phyloP scores from a whole-genome alignment of 1,284 basidiomycete genomes.

The Vanrija humicola region DNA sequence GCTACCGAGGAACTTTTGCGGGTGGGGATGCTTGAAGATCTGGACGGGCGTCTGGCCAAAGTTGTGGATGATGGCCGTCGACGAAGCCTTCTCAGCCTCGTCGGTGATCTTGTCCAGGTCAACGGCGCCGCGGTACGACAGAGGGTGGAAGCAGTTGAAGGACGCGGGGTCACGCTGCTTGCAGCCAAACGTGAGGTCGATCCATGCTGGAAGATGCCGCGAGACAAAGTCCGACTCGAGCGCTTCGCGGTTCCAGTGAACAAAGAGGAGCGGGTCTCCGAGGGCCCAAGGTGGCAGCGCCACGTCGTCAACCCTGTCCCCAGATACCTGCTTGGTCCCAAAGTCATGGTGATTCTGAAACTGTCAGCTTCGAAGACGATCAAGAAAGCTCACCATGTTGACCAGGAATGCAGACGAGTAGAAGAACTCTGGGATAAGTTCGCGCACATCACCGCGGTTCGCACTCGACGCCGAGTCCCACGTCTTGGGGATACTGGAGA shows the following conservation, averaged over 20 bases:
- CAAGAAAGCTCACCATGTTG: conserved; percentile 58
- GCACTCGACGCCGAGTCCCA: conserved; percentile 83
- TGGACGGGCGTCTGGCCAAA: conserved; percentile 87
- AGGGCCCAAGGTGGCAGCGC: conserved; percentile 89
- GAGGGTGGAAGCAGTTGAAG: conserved; percentile 85
- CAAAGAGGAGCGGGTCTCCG: conserved; percentile 76
- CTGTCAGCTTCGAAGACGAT: conserved; percentile 53
- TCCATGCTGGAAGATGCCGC: conserved; percentile 81
- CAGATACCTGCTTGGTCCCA: conserved; percentile 73
- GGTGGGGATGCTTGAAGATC: conserved; percentile 81
- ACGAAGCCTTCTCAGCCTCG: conserved; percentile 81
- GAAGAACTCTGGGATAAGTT: conserved; percentile 91
- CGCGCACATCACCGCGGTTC: conserved; percentile 86
- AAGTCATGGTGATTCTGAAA: conserved; percentile 67
- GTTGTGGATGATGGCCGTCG: conserved; percentile 92
- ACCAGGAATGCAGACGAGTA: conserved; percentile 52
- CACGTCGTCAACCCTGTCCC: conserved; percentile 80
- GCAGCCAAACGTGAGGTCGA: conserved; percentile 77
- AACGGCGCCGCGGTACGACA: conserved; percentile 90
- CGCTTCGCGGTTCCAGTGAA: conserved; percentile 75
- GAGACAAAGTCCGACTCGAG: conserved; percentile 88
- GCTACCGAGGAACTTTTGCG: conserved; percentile 63
- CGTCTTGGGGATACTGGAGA: conserved; percentile 73
- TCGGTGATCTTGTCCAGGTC: conserved; percentile 81
- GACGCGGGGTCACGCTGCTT: conserved; percentile 77